phyloP scores from a whole-genome alignment of 352 stramenopile genomes.

The Phytopythium vexans region DNA sequence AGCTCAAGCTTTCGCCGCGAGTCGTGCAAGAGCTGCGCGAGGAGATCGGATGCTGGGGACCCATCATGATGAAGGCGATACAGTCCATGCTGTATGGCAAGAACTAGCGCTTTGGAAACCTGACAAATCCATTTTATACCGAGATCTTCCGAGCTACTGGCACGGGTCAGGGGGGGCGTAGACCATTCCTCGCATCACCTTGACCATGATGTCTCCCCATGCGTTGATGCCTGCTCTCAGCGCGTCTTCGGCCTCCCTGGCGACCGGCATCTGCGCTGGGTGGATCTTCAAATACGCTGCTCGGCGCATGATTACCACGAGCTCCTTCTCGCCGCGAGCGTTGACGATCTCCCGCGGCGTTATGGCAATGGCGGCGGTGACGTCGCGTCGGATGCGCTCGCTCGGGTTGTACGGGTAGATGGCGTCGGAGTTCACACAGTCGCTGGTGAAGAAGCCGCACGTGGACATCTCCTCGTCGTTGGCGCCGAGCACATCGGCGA shows the following conservation, averaged over 20 bases:
- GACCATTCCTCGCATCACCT: slow-evolving; percentile 15
- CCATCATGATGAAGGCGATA: slow-evolving; percentile 26
- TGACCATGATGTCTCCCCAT: slow-evolving; percentile 28
- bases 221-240: slow-evolving; percentile 27
- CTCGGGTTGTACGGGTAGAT: slow-evolving; percentile 38
- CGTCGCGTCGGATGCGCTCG: slow-evolving; percentile 29
- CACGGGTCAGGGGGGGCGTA: slow-evolving; percentile 7
- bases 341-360: slow-evolving; percentile 10
- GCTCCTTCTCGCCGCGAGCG: slow-evolving; percentile 2
- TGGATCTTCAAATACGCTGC: slow-evolving; percentile 30
- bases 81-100: slow-evolving; percentile 1
- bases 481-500: slow-evolving; percentile 1
- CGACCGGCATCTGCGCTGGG: slow-evolving; percentile 16
- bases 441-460: slow-evolving; percentile 23
- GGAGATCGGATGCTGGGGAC: slow-evolving; percentile 33
- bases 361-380: slow-evolving; percentile 27
- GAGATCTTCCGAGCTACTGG: not conserved
- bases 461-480: slow-evolving; percentile 1
- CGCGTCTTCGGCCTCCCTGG: slow-evolving; percentile 13
- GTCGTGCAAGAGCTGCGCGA: slow-evolving; percentile 29
- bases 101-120: not conserved
- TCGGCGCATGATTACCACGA: slow-evolving; percentile 28
- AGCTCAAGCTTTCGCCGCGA: slow-evolving; percentile 10
- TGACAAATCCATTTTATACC: not conserved
- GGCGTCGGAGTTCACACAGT: slow-evolving; percentile 43